Evolutionary conservation across 73 alveolate species (phyloP).

Genomic region (Paramecium tetraurelia): DNA sequence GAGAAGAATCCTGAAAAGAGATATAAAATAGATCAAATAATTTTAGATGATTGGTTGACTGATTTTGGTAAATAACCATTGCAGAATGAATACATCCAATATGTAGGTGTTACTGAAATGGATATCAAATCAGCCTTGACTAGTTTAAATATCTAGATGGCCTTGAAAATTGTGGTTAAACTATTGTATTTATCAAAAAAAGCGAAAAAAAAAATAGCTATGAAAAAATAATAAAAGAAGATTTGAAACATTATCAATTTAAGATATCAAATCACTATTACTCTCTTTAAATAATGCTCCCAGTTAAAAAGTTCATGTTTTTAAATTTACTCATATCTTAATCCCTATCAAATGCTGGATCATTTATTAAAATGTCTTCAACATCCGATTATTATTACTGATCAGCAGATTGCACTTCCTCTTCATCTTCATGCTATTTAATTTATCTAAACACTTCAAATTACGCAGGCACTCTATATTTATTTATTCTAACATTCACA

Average conservation of each 20-base stretch:
- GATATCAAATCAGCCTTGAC: neutral
- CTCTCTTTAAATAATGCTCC: conserved; percentile 43
- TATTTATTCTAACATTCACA: neutral
- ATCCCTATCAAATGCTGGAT: conserved; percentile 25
- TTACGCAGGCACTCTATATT: conserved; percentile 40
- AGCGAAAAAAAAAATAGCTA: conserved; percentile 13
- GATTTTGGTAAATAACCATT: conserved; percentile 27
- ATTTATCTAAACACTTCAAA: conserved; percentile 35
- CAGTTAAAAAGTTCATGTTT: conserved; percentile 36
- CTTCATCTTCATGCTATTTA: conserved; percentile 41
- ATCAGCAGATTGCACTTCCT: neutral
- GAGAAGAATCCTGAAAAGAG: conserved; percentile 40
- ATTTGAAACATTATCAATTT: neutral
- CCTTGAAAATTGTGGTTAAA: conserved; percentile 9
- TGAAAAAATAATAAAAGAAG: neutral
- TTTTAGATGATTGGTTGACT: conserved; percentile 8
- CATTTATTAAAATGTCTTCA: conserved; percentile 37
- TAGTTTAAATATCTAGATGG: conserved; percentile 3
- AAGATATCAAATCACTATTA: neutral
- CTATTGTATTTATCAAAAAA: neutral
- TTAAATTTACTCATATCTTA: neutral
- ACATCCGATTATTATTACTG: neutral
- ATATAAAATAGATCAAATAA: neutral
- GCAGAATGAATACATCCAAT: neutral
- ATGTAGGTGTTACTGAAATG: neutral